Percentiles rank a stretch among this genome's conserved stretches.
phyloP scores from a whole-genome alignment of 2,329 filamentous ascomycete species.

The Alternaria alternata region DNA sequence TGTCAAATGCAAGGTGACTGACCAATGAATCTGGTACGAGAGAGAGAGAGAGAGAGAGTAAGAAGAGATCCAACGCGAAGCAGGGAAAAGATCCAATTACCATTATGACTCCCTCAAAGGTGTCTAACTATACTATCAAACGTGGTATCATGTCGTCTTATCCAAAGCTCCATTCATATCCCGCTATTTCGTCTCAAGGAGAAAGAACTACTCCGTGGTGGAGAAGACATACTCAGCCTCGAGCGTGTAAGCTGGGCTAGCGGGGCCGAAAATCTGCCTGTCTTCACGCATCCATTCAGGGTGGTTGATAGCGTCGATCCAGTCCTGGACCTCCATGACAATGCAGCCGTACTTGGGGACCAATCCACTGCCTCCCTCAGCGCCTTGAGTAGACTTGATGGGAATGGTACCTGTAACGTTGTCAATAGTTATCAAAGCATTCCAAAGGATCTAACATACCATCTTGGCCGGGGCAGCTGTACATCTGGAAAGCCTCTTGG shows the following conservation, averaged over 20 bases:
- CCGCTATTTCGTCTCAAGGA: background rate
- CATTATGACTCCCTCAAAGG: slow-evolving; percentile 13
- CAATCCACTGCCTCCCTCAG: slow-evolving; percentile 66
- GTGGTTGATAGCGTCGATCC: slow-evolving; percentile 92
- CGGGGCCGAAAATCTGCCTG: slow-evolving; percentile 59
- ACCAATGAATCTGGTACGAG: background rate
- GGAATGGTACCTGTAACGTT: slow-evolving; percentile 58
- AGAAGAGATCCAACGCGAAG: background rate
- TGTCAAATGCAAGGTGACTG: background rate
- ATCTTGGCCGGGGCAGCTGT: slow-evolving; percentile 81
- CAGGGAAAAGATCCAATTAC: slow-evolving; percentile 7
- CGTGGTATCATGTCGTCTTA: slow-evolving; percentile 15
- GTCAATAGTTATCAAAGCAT: slow-evolving; percentile 10
- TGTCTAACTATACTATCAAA: slow-evolving; percentile 12
- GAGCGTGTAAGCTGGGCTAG: slow-evolving; percentile 53
- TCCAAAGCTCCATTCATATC: background rate
- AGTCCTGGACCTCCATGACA: slow-evolving; percentile 92
- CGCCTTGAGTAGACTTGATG: slow-evolving; percentile 74
- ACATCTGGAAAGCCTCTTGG: slow-evolving; percentile 88
- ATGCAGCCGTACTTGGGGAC: slow-evolving; percentile 83
- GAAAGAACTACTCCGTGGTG: slow-evolving; percentile 24
- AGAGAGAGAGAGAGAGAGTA: background rate
- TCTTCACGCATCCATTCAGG: slow-evolving; percentile 80
- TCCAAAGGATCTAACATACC: slow-evolving; percentile 52
- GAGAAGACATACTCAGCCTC: slow-evolving; percentile 58